phyloP scores from a whole-genome alignment of 2,329 filamentous ascomycete genomes.

The Botrytis aclada region DNA sequence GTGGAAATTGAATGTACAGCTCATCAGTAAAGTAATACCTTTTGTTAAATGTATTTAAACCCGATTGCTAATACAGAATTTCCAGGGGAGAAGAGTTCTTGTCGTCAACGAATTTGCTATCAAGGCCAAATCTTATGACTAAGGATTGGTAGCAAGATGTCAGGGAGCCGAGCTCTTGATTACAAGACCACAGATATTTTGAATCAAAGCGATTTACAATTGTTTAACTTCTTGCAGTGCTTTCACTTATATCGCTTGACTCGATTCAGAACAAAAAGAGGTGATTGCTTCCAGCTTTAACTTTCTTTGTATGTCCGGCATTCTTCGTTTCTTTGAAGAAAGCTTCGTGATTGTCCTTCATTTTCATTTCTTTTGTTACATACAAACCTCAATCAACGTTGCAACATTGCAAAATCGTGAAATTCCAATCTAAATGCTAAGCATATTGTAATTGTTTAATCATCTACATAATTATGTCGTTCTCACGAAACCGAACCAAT shows the following conservation, averaged over 20 bases:
- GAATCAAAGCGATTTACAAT: neutral
- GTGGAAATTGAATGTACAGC: conserved; percentile 54
- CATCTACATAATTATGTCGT: neutral
- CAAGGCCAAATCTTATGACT: conserved; percentile 1
- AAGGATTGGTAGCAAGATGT: conserved; percentile 12
- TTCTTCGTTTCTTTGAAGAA: conserved; percentile 18
- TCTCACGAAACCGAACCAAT: neutral
- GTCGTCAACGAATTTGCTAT: neutral
- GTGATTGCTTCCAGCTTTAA: conserved; percentile 14
- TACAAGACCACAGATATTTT: neutral
- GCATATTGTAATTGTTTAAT: neutral
- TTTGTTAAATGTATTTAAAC: neutral
- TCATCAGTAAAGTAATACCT: conserved; percentile 34
- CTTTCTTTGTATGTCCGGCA: neutral
- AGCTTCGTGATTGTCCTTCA: neutral
- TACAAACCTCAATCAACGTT: neutral
- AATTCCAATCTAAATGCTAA: neutral
- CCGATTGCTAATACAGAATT: neutral
- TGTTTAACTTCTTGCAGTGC: neutral
- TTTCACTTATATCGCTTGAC: neutral
- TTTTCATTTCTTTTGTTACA: conserved; percentile 5
- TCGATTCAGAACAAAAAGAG: conserved; percentile 9
- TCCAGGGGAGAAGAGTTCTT: neutral
- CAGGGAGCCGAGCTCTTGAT: neutral
- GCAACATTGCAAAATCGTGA: neutral